Evolutionary conservation across 202 grass and related monocot species (phyloP), one percentile per base, ranked within the genome.

Genomic region (Carex arenaria): DNA sequence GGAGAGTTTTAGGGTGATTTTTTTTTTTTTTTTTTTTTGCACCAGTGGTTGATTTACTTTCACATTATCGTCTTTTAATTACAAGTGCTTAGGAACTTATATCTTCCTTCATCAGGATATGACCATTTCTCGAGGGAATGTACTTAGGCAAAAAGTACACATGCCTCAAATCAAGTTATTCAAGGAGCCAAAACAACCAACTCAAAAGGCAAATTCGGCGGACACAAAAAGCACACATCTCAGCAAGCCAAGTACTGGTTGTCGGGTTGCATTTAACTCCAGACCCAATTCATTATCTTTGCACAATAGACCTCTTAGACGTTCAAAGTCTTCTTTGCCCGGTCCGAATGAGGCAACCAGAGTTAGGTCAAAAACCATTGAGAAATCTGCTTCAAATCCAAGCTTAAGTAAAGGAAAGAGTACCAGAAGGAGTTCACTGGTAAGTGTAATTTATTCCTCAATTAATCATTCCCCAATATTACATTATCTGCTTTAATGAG

Each of bases 361-460:
- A 42, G 43, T 54, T 55, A 8, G 18, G 5, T 32, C 26, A 54
- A 69, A 66, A 82, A n/a, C 15, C 14, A 38, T 34, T 6, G 45
- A n/a, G 28, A 82, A 69, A 40, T 54, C 49, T 56, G 49, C 51
- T 82, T 82, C 80, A 20, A 32, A 18, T 69, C 65, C 64, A 69
- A 70, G 14, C 52, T 51, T 36, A 56, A 68, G 31, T 54, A 82
- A 82, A 54, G 51, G 51, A 82, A 82, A 36, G 80, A 82, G 49
- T 69, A 12, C 10, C 28, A 82, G 63, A 54, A 82, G 80, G 56
- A 82, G 80, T 31, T 82, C 80, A 18, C 65, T 65, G 64, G 80
- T 82, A 56, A 82, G 30, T 69, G 62, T 9, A 36, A 70, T 34
- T 82, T 68, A 54, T 82, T 34, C 13, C 19, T 67, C 22, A 14